Evolutionary conservation across 805 yeast genomes (phyloP), one percentile per base, ranked within the genome.

Genomic region (Priceomyces haplophilus): DNA sequence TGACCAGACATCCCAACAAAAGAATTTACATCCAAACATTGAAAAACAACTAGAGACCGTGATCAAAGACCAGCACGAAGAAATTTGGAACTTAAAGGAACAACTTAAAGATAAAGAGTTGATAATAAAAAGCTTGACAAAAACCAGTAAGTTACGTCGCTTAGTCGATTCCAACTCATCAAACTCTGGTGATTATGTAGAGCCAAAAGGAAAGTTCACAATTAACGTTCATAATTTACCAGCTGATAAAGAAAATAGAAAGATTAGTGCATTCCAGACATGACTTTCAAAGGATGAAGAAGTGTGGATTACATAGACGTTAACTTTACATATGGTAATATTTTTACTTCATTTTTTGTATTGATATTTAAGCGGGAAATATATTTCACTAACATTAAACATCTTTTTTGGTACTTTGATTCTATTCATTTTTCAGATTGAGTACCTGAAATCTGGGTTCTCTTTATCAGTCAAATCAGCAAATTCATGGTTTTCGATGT

Each of bases 51-150:
- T 30, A 20, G 38, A 32, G 21, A 56, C 62, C 24, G 51, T 79
- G 7, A 53, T 81, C 43, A 70, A 71, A 47, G 85, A 82, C 34
- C 83, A 82, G 50, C 82, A 78, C 44, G 87, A 81, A 37, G 91
- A 85, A 53, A 78, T 89, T 11, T 52, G 64, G 37, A 88, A 82
- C 39, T 67, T 90, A 50, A 75, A 76, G 52, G 83, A 79, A 38
- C 71, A 76, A 34, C 54, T 86, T 30, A 73, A 76, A 36, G 86
- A 85, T 48, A 89, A 88, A 59, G 95, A 88, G 51, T 80, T 82
- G 36, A 82, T 89, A 49, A 85, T 89, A 44, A 79, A 76, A 46
- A 88, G 91, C 1, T 65, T 88, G 43, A 79, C 83, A 27, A 79
- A 84, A 36, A 78, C 87, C 2, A 73, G 79, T 27, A 74, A 81